Percentiles rank a stretch among this genome's conserved stretches.
These are phyloP conservation scores for Eucalyptus globulus DNA, from an alignment of 345 rosid genomes.

Conservation along the genomic window DNA sequence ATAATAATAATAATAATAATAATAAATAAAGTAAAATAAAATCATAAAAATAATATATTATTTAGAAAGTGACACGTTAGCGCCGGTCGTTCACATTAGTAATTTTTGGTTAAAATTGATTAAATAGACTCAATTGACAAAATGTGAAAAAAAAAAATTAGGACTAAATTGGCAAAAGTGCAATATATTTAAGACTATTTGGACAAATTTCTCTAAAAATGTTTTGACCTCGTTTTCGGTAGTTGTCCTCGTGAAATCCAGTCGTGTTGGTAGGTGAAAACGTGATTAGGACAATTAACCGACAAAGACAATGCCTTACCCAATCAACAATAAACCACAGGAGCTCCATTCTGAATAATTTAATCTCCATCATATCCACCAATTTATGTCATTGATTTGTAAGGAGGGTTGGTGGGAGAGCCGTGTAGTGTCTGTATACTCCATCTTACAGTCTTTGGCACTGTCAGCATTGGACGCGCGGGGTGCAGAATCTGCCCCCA, in stretches of 20 bases:
- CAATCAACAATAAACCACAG: neutral
- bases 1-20: too few relatives aligned
- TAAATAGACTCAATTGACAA: too few relatives aligned
- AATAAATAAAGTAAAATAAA: fast-evolving
- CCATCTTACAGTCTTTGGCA: neutral
- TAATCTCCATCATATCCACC: neutral
- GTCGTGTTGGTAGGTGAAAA: neutral
- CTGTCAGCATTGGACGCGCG: neutral
- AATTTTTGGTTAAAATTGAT: fast-evolving
- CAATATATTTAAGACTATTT: too few relatives aligned
- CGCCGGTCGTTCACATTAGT: fast-evolving
- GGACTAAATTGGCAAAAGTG: too few relatives aligned
- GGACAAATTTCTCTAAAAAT: neutral
- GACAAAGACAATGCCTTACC: neutral
- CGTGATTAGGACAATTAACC: neutral
- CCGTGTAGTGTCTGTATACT: neutral
- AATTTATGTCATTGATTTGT: neutral
- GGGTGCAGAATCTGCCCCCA: neutral
- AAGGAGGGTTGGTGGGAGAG: neutral
- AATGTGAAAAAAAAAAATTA: too few relatives aligned
- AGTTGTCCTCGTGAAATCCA: neutral
- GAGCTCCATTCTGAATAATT: neutral
- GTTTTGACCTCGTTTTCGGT: neutral
- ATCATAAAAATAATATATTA: too few relatives aligned
- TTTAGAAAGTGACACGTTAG: fast-evolving